phyloP scores from a whole-genome alignment of 139 green algal species.

The Astrephomene gubernaculifera region DNA sequence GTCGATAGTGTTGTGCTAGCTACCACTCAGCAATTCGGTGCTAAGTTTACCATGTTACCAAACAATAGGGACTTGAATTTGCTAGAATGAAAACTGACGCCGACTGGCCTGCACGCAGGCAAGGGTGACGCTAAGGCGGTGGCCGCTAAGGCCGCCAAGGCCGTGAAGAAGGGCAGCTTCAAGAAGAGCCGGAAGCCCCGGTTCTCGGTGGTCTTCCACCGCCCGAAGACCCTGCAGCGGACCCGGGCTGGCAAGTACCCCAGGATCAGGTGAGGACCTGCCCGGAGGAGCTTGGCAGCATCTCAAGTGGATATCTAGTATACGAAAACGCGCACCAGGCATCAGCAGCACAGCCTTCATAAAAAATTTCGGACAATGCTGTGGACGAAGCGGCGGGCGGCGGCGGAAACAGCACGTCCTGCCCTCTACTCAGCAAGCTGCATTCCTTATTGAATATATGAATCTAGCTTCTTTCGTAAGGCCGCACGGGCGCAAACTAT shows the following conservation, averaged over 20 bases:
- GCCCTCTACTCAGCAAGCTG: too few species aligned
- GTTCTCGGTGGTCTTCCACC: constrained; percentile 89
- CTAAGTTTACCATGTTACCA: too few species aligned
- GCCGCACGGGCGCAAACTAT: too few species aligned
- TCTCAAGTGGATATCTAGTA: too few species aligned
- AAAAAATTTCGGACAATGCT: not conserved
- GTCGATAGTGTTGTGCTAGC: not conserved
- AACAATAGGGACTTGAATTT: too few species aligned
- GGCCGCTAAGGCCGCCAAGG: constrained; percentile 83
- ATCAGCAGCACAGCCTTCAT: too few species aligned
- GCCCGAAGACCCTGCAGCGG: constrained; percentile 93
- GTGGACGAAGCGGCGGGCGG: not conserved
- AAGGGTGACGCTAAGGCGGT: constrained; percentile 70
- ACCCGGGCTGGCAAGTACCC: constrained; percentile 89
- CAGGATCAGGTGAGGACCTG: constrained; percentile 79
- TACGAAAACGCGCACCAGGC: too few species aligned
- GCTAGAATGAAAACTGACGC: not conserved
- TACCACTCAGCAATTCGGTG: not conserved
- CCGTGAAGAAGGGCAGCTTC: constrained; percentile 90
- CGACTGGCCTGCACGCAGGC: constrained; percentile 35
- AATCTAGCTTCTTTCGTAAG: too few species aligned
- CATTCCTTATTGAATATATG: too few species aligned
- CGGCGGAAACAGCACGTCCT: not conserved
- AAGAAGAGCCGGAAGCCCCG: constrained; percentile 88
- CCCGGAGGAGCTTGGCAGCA: too few species aligned